Evolutionary conservation across 1,284 basidiomycete species (phyloP).

Genomic region (Vanrija humicola): DNA sequence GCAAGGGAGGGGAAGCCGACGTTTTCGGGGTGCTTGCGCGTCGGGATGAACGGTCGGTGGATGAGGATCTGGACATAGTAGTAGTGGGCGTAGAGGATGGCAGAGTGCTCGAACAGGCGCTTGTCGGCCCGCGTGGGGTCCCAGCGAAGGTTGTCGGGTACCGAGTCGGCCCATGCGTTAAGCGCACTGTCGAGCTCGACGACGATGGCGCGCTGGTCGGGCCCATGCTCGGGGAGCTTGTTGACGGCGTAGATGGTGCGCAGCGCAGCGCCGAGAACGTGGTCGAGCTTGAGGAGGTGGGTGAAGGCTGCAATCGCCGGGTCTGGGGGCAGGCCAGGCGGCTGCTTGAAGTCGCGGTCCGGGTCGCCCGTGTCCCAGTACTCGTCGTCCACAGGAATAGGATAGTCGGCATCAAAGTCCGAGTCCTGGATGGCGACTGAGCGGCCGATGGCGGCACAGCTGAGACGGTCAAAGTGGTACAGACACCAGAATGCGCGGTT

Average conservation of each 20-base stretch:
- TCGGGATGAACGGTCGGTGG: constrained; percentile 73
- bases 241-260: constrained; percentile 71
- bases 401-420: constrained; percentile 74
- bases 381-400: constrained; percentile 79
- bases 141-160: constrained; percentile 70
- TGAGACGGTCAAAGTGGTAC: constrained; percentile 52
- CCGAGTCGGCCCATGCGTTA: constrained; percentile 67
- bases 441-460: constrained; percentile 68
- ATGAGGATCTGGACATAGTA: constrained; percentile 66
- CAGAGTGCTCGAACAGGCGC: constrained; percentile 66
- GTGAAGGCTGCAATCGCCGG: constrained; percentile 61
- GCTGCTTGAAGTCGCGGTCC: constrained; percentile 58
- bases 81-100: constrained; percentile 61
- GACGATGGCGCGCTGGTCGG: constrained; percentile 68
- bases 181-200: constrained; percentile 65
- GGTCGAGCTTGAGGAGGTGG: constrained; percentile 63
- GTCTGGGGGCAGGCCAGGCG: constrained; percentile 48
- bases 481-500: constrained; percentile 74
- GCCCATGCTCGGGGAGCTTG: constrained; percentile 55
- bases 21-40: constrained; percentile 43
- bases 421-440: constrained; percentile 80
- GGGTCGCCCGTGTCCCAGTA: constrained; percentile 61
- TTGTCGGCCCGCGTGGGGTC: constrained; percentile 63
- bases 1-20: constrained; percentile 62
- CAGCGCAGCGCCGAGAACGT: constrained; percentile 65